Evolutionary conservation across 2,329 filamentous ascomycete genomes (phyloP).

Genomic region (Xylariaceae sp.): DNA sequence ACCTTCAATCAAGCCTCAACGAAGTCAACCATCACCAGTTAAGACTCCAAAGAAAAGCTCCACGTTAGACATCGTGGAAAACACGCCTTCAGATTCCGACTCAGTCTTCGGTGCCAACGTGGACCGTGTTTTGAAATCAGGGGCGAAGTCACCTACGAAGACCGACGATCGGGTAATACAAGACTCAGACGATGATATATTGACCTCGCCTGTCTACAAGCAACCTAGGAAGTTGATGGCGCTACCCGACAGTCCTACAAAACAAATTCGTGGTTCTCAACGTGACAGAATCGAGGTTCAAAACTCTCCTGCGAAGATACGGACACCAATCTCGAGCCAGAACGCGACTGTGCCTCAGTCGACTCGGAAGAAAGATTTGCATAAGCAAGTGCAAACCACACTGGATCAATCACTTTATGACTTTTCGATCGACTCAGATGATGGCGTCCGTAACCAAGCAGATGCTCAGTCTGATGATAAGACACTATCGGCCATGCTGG

Average conservation of each 20-base stretch:
- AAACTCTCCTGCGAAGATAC: constrained; percentile 27
- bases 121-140: constrained; percentile 10
- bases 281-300: constrained; percentile 21
- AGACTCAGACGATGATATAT: constrained; percentile 54
- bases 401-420: constrained; percentile 9
- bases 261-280: constrained; percentile 14
- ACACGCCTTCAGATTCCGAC: not conserved
- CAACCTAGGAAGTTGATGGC: constrained; percentile 27
- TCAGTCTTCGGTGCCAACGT: too few relatives aligned
- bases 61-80: constrained; percentile 9
- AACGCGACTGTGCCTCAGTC: constrained; percentile 19
- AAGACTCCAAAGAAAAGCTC: constrained; percentile 23
- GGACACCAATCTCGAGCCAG: constrained; percentile 10
- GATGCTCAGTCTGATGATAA: constrained; percentile 26
- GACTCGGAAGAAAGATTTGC: constrained; percentile 19
- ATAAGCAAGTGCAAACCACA: constrained; percentile 13
- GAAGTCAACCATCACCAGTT: constrained; percentile 24
- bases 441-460: constrained; percentile 15
- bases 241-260: constrained; percentile 20
- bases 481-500: constrained; percentile 33
- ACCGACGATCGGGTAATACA: constrained; percentile 41
- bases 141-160: constrained; percentile 22
- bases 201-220: constrained; percentile 39
- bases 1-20: constrained; percentile 11
- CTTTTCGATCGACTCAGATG: constrained; percentile 9